Evolutionary conservation across 495 filamentous ascomycete genomes (phyloP), one percentile per base, ranked within the genome.

Genomic region (Aspergillus conjunctus): DNA sequence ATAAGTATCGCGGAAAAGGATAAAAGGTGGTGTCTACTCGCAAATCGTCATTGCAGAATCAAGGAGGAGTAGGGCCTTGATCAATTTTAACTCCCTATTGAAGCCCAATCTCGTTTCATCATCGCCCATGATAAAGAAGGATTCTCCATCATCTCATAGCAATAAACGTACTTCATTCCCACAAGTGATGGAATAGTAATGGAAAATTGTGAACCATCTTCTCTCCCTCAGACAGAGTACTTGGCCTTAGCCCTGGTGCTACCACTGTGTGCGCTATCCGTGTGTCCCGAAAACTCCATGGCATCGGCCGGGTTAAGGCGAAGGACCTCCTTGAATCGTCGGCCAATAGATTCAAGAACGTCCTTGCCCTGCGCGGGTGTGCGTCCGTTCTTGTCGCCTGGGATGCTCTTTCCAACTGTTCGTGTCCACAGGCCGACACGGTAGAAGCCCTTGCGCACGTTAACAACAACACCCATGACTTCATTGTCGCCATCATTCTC

Each of bases 381-480:
- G 50, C 91, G 83, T 49, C 85, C 85, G 58, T 85, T 87, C 64
- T 90, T 90, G 60, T 90, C 89, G 48, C 85, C 83, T 15, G 89
- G 87, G 44, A 91, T 82, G 68, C 82, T 81, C 82, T 92, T 92
- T 66, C 93, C 93, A 22, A 92, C 89, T 46, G 91, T 94, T 65
- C 91, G 88, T 53, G 92, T 96, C 93, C 93, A 97, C 43, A 91
- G 72, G 63, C 93, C 92, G 62, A 99, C 88, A 75, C 94, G 91
- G 83, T 89, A 99, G 85, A 98, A 97, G 33, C 88, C 93, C 80
- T 96, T 97, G 71, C 94, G 89, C 46, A 98, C 94, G 74, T 98
- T 99, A 78, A 98, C 93, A 31, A 99, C 94, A 20, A 98, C 95
- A 61, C 94, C 94, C 94, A 98, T 98, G 68, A 99, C 90, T 76